Conservation (phyloP, 441 rosid species). For the Rhodomyrtus psidioides region DNA sequence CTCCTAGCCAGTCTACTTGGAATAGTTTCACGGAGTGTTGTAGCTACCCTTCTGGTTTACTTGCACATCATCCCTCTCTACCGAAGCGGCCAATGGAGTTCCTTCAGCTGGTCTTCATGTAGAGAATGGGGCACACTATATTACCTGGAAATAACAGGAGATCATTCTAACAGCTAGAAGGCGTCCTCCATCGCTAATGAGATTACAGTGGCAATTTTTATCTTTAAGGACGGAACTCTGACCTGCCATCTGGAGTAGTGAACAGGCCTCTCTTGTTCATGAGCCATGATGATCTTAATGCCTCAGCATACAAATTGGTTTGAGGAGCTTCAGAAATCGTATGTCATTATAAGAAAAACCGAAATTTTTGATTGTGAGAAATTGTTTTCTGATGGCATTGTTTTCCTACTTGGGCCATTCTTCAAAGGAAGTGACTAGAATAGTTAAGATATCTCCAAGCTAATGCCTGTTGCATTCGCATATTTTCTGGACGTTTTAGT, state of each 20-base stretch:
- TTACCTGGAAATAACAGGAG: neutral
- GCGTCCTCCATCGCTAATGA: neutral
- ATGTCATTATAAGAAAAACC: neutral
- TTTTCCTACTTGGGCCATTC: neutral
- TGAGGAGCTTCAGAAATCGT: neutral
- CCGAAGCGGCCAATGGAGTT: neutral
- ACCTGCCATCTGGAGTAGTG: neutral
- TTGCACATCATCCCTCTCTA: neutral
- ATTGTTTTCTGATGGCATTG: neutral
- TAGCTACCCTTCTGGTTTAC: neutral
- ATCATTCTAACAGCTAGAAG: neutral
- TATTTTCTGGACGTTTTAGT: neutral
- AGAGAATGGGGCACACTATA: neutral
- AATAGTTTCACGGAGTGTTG: neutral
- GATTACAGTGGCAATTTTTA: neutral
- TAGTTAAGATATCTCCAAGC: neutral
- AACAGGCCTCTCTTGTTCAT: neutral
- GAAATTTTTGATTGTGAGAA: neutral
- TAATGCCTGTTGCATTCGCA: neutral
- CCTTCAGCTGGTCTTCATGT: neutral
- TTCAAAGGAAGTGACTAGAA: neutral
- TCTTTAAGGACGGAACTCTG: neutral
- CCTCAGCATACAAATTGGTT: neutral
- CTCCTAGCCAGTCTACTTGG: neutral
- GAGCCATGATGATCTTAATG: neutral